A percentile compares a stretch with the other conserved stretches of the same genome.
phyloP scores from a whole-genome alignment of 2,329 filamentous ascomycete genomes.

The Colletotrichum kahawae region DNA sequence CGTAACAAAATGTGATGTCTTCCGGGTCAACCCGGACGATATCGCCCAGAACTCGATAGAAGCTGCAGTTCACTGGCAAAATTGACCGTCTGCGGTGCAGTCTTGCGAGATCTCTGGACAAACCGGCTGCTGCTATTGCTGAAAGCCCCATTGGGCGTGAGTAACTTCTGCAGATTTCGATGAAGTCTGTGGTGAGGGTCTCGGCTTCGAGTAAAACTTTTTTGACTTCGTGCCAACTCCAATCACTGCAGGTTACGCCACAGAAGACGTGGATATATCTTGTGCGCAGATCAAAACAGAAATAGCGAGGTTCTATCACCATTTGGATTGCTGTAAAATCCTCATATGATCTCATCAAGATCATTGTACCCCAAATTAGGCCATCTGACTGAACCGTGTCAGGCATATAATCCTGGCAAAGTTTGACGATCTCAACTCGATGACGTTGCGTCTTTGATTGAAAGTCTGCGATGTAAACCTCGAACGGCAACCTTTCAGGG shows the following conservation, averaged over 20 bases:
- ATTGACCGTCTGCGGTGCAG: accelerated
- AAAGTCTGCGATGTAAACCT: accelerated
- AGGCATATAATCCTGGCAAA: accelerated
- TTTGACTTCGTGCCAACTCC: background rate
- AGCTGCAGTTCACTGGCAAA: background rate
- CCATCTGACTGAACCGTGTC: accelerated
- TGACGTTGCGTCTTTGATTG: too few relatives aligned
- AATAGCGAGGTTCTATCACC: accelerated
- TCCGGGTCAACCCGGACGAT: accelerated
- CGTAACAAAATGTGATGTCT: accelerated
- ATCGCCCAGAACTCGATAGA: background rate
- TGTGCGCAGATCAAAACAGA: accelerated
- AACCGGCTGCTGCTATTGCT: accelerated
- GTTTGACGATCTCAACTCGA: background rate
- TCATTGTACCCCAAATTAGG: background rate
- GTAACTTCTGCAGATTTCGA: accelerated
- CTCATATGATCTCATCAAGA: accelerated
- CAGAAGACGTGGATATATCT: accelerated
- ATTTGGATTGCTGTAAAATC: accelerated
- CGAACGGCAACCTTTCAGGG: accelerated
- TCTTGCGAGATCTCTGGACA: accelerated
- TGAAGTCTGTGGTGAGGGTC: accelerated
- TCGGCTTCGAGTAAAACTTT: background rate
- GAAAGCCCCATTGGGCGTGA: background rate
- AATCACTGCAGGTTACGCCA: accelerated